Evolutionary conservation across 768 basidiomycete genomes (phyloP).

Genomic region (Suillus brevipes): DNA sequence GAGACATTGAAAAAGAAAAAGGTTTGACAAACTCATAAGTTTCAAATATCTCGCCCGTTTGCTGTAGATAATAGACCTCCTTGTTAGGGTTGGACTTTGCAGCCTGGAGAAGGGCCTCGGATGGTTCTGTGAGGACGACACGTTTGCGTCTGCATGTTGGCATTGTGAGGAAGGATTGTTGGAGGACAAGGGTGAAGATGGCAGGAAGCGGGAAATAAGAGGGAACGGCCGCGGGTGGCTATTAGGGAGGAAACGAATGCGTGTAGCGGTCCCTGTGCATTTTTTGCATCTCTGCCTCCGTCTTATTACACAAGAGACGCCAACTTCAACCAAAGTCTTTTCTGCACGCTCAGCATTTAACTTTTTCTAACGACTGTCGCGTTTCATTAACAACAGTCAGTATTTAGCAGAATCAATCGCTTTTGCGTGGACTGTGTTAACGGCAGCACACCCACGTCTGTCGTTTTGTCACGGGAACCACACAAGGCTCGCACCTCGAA

Average conservation of each 20-base stretch:
- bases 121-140: slow-evolving; percentile 84
- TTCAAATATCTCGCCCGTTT: slow-evolving; percentile 97
- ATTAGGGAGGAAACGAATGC: slow-evolving; percentile 53
- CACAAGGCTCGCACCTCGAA: slow-evolving; percentile 3
- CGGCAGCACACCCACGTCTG: neutral
- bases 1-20: slow-evolving; percentile 25
- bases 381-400: neutral
- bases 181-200: slow-evolving; percentile 43
- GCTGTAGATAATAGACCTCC: slow-evolving; percentile 88
- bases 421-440: neutral
- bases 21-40: slow-evolving; percentile 81
- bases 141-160: slow-evolving; percentile 88
- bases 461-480: slow-evolving; percentile 3
- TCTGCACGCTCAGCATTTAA: slow-evolving; percentile 3
- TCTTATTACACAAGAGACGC: slow-evolving; percentile 21
- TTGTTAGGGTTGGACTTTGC: slow-evolving; percentile 62
- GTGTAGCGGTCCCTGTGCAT: slow-evolving; percentile 36
- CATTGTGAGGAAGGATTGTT: slow-evolving; percentile 54
- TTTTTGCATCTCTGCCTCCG: slow-evolving; percentile 25
- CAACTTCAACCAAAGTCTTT: slow-evolving; percentile 19
- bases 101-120: slow-evolving; percentile 65
- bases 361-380: neutral
- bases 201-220: slow-evolving; percentile 59
- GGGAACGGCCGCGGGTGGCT: slow-evolving; percentile 58
- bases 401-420: neutral